A percentile compares a stretch with the other conserved stretches of the same genome.
Evolutionary conservation across 148 eudicot genomes (phyloP).

Genomic region (Agrostemma githago): DNA sequence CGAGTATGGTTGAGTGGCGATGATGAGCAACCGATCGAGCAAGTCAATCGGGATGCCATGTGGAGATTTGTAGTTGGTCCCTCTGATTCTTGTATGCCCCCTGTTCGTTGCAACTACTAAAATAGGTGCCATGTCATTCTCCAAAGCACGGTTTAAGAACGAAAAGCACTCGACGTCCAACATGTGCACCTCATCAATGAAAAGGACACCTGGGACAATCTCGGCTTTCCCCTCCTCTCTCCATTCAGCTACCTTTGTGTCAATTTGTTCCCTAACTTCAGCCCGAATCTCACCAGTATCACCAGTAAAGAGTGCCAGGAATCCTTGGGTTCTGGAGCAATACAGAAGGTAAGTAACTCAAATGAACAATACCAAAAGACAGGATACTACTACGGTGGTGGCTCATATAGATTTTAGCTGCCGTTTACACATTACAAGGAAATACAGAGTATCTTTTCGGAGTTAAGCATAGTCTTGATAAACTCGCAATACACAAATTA

Average conservation of each 20-base stretch:
- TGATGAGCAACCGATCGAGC: slow-evolving; percentile 85
- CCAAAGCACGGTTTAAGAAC: slow-evolving; percentile 87
- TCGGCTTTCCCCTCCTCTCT: slow-evolving; percentile 98
- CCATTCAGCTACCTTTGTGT: slow-evolving; percentile 95
- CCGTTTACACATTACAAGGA: background rate
- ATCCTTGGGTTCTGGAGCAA: slow-evolving; percentile 76
- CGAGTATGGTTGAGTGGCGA: slow-evolving; percentile 71
- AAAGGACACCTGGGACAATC: slow-evolving; percentile 89
- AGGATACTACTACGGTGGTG: background rate
- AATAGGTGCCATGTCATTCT: slow-evolving; percentile 96
- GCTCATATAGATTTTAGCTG: background rate
- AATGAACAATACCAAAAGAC: background rate
- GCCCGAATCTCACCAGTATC: slow-evolving; percentile 92
- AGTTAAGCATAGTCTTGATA: background rate
- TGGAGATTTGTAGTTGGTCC: slow-evolving; percentile 88
- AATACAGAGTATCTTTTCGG: background rate
- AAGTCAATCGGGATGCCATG: slow-evolving; percentile 95
- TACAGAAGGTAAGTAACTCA: background rate
- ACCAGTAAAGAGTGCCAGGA: slow-evolving; percentile 89
- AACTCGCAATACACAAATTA: background rate
- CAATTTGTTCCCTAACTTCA: slow-evolving; percentile 94
- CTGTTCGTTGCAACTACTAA: slow-evolving; percentile 90
- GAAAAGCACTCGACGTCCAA: slow-evolving; percentile 93
- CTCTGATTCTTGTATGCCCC: slow-evolving; percentile 82
- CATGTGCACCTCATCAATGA: slow-evolving; percentile 99